Percentiles rank a stretch among this genome's conserved stretches.
These are phyloP conservation scores for Colletotrichum somersetense DNA, from an alignment of 2,329 filamentous ascomycete species.

Conservation along the genomic window DNA sequence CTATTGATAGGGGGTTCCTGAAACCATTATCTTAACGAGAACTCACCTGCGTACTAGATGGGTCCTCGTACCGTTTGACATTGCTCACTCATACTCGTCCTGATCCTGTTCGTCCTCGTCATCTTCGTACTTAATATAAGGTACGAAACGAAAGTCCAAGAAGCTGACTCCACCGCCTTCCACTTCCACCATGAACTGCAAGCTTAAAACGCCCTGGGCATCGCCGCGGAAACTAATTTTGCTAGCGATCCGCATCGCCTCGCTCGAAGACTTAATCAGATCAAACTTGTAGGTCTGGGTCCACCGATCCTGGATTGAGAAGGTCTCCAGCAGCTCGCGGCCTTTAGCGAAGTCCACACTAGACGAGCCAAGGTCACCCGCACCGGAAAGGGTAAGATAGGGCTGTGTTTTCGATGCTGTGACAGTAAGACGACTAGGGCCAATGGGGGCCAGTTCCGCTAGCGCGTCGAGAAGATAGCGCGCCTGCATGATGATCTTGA, in stretches of 20 bases:
- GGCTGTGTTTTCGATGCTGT: slow-evolving; percentile 73
- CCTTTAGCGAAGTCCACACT: slow-evolving; percentile 76
- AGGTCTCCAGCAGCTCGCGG: slow-evolving; percentile 79
- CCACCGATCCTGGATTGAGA: slow-evolving; percentile 71
- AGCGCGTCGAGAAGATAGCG: slow-evolving; percentile 79
- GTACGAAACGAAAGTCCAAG: slow-evolving; percentile 86
- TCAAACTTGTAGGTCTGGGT: slow-evolving; percentile 87
- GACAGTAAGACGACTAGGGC: slow-evolving; percentile 79
- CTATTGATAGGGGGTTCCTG: not conserved
- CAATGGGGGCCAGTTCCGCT: slow-evolving; percentile 76
- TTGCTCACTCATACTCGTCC: slow-evolving; percentile 47
- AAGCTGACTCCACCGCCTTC: slow-evolving; percentile 79
- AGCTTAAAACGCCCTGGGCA: slow-evolving; percentile 87
- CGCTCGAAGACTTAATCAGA: slow-evolving; percentile 84
- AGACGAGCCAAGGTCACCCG: slow-evolving; percentile 70
- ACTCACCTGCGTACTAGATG: not conserved
- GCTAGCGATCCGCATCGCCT: slow-evolving; percentile 92
- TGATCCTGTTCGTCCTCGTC: slow-evolving; percentile 59
- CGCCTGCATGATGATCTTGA: slow-evolving; percentile 96
- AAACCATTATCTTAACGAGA: too few species aligned
- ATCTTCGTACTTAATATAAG: slow-evolving; percentile 73
- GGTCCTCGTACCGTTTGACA: not conserved
- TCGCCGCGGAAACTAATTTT: slow-evolving; percentile 95
- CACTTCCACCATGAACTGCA: slow-evolving; percentile 96
- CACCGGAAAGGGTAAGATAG: slow-evolving; percentile 79